Evolutionary conservation across 306 rosid genomes (phyloP).

Genomic region (Vigna hirtella): DNA sequence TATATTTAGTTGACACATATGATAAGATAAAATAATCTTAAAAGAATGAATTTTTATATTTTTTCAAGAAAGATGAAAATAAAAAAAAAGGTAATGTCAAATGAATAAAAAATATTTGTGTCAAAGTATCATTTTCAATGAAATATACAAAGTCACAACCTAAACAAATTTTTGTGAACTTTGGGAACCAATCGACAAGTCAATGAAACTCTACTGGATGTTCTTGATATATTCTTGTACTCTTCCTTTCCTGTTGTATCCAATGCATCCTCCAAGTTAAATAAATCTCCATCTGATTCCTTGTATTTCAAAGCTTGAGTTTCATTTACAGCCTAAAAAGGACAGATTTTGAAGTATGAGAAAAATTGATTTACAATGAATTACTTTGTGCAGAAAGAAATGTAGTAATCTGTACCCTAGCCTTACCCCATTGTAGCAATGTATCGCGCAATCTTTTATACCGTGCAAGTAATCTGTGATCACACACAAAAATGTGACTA

Average conservation of each 20-base stretch:
- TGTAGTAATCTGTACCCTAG: constrained; percentile 20
- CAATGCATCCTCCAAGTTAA: constrained; percentile 43
- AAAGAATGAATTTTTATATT: no score
- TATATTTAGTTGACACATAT: no score
- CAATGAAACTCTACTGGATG: constrained; percentile 69
- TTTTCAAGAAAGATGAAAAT: no score
- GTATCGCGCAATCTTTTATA: constrained; percentile 61
- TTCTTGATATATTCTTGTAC: constrained; percentile 57
- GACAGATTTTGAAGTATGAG: constrained; percentile 37
- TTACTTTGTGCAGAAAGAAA: background rate
- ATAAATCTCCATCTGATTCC: constrained; percentile 33
- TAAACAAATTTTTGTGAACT: constrained; percentile 78
- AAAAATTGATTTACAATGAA: constrained; percentile 26
- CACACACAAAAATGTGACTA: background rate
- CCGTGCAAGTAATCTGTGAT: constrained; percentile 91
- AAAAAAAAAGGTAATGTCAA: no score
- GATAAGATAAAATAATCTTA: no score
- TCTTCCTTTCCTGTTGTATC: constrained; percentile 43
- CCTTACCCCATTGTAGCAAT: constrained; percentile 67
- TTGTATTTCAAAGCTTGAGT: constrained; percentile 52
- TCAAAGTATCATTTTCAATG: no score
- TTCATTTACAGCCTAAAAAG: constrained; percentile 74
- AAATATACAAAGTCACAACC: constrained; percentile 49
- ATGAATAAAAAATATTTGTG: no score
- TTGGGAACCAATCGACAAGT: constrained; percentile 82